phyloP scores from a whole-genome alignment of 2,329 filamentous ascomycete genomes.

The Raffaelea ambrosiae region DNA sequence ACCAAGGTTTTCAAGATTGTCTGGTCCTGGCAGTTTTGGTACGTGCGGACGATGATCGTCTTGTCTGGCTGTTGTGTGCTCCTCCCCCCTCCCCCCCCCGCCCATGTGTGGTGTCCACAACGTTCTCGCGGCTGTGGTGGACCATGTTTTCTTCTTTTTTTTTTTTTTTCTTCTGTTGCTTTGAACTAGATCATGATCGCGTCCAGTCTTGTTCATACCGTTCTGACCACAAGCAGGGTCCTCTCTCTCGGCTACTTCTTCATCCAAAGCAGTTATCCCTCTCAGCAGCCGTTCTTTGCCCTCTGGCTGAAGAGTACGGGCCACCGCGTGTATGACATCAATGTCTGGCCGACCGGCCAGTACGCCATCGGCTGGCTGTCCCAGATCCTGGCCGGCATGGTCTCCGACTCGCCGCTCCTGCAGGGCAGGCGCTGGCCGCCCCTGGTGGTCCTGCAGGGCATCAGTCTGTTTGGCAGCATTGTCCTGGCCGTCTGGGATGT shows the following conservation, averaged over 20 bases:
- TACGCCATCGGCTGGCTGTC: constrained; percentile 1
- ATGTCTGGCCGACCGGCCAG: constrained; percentile 44
- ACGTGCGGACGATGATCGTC: too few relatives aligned
- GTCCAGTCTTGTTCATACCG: too few relatives aligned
- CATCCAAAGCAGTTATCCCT: constrained; percentile 6
- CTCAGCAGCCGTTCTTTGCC: constrained; percentile 42
- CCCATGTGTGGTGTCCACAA: too few relatives aligned
- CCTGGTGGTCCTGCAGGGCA: constrained; percentile 4
- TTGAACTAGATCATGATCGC: too few relatives aligned
- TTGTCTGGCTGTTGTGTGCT: too few relatives aligned
- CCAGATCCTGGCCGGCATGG: constrained; percentile 6
- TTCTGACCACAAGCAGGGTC: constrained; percentile 1
- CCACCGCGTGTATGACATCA: constrained; percentile 30
- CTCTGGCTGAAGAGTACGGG: constrained; percentile 35
- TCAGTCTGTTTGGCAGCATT: constrained; percentile 4
- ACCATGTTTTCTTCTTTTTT: neutral
- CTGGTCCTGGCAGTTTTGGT: constrained; percentile 6
- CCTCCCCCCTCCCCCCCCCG: too few relatives aligned
- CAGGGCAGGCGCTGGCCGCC: constrained; percentile 4
- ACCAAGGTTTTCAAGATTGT: constrained; percentile 3
- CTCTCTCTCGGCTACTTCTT: constrained; percentile 7
- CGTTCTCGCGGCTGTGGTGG: too few relatives aligned
- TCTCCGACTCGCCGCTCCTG: constrained; percentile 6
- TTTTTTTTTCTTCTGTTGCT: neutral
- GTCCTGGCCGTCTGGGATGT: constrained; percentile 8